Evolutionary conservation across 768 basidiomycete species (phyloP).

Genomic region (Russula brevipes): DNA sequence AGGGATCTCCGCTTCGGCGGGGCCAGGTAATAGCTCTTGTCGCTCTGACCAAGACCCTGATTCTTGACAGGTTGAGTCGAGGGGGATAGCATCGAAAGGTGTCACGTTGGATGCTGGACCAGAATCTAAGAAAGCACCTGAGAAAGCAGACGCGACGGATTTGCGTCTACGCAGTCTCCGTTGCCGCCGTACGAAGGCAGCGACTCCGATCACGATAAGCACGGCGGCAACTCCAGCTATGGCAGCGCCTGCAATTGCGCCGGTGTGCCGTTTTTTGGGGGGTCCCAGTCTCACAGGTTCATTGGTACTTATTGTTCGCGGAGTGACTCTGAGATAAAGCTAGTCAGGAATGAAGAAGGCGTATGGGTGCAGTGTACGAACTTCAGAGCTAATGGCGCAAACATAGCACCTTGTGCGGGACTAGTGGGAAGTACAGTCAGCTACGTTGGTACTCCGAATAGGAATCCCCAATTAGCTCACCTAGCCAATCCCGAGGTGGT

Average conservation of each 20-base stretch:
- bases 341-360: background rate
- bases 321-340: background rate
- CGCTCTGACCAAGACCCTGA: background rate
- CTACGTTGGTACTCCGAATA: background rate
- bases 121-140: background rate
- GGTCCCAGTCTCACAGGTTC: background rate
- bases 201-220: background rate
- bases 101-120: background rate
- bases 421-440: background rate
- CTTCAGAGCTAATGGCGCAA: constrained; percentile 27
- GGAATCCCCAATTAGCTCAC: constrained; percentile 1
- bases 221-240: constrained; percentile 14
- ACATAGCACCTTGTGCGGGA: constrained; percentile 27
- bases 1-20: background rate
- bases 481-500: constrained; percentile 12
- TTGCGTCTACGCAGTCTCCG: background rate
- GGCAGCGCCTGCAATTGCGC: constrained; percentile 21
- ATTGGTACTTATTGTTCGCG: background rate
- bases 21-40: background rate
- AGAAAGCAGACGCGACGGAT: background rate
- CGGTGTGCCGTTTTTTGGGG: background rate
- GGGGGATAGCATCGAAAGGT: background rate
- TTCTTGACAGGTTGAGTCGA: background rate
- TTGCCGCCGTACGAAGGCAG: constrained; percentile 6
- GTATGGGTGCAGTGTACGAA: constrained; percentile 5